A percentile compares a stretch with the other conserved stretches of the same genome.
phyloP scores from a whole-genome alignment of 306 rosid species.

The Hippophae rhamnoides region DNA sequence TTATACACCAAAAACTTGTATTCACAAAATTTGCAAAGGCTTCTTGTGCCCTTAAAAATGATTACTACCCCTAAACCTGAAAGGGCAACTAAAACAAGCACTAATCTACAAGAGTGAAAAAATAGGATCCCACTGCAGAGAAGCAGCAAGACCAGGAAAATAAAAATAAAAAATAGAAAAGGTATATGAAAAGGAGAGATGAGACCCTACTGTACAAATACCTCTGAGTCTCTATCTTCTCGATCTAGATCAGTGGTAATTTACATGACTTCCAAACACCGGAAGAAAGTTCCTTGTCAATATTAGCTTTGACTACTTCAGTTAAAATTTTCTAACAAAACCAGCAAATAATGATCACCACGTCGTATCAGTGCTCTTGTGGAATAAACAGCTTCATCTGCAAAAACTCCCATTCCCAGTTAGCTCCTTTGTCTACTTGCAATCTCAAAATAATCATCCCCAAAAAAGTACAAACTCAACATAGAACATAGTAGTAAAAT shows the following conservation, averaged over 20 bases:
- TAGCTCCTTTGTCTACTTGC: conserved; percentile 6
- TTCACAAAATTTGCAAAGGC: conserved; percentile 75
- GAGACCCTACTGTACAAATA: conserved; percentile 72
- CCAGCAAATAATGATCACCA: conserved; percentile 37
- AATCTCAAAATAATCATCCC: neutral
- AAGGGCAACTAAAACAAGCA: conserved; percentile 57
- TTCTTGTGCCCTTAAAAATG: conserved; percentile 55
- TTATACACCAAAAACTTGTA: conserved; percentile 45
- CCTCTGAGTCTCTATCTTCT: conserved; percentile 72
- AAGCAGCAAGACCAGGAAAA: conserved; percentile 30
- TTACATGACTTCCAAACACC: conserved; percentile 54
- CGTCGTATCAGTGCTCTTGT: conserved; percentile 38
- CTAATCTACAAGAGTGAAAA: conserved; percentile 59
- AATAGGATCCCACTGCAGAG: conserved; percentile 41
- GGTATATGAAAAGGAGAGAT: conserved; percentile 38
- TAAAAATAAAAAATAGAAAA: conserved; percentile 4
- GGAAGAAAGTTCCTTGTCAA: conserved; percentile 39
- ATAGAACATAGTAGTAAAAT: no score
- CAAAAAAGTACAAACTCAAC: no score
- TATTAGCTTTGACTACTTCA: conserved; percentile 19
- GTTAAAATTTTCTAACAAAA: conserved; percentile 34
- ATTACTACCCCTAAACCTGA: conserved; percentile 49
- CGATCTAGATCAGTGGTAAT: conserved; percentile 71
- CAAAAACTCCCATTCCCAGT: conserved; percentile 22
- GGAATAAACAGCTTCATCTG: conserved; percentile 66